Percentiles rank a stretch among this genome's conserved stretches.
phyloP scores from a whole-genome alignment of 306 rosid species.

The Pyrus pyrifolia region DNA sequence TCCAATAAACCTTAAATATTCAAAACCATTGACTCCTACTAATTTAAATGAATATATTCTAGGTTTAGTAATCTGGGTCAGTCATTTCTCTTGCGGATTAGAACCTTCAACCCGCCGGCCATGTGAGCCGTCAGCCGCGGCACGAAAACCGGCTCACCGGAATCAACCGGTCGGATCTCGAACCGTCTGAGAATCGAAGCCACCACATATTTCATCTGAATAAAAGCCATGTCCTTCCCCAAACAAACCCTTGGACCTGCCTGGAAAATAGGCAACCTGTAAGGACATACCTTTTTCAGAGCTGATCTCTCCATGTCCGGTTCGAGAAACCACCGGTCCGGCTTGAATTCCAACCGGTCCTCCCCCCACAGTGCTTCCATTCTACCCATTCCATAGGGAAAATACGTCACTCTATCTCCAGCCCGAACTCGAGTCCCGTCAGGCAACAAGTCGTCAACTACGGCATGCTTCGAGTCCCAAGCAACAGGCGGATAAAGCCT shows the following conservation, averaged over 20 bases:
- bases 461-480: slow-evolving; percentile 92
- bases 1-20: slow-evolving; percentile 5
- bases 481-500: slow-evolving; percentile 84
- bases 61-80: slow-evolving; percentile 7
- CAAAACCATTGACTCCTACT: slow-evolving; percentile 6
- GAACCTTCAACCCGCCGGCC: slow-evolving; percentile 75
- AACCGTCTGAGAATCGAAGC: slow-evolving; percentile 55
- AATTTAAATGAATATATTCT: background rate
- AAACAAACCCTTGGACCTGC: slow-evolving; percentile 91
- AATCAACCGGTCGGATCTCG: slow-evolving; percentile 30
- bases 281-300: slow-evolving; percentile 48
- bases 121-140: slow-evolving; percentile 86
- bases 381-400: slow-evolving; percentile 94
- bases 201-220: slow-evolving; percentile 71
- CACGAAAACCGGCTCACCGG: slow-evolving; percentile 54
- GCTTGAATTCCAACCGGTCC: slow-evolving; percentile 62
- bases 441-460: slow-evolving; percentile 49
- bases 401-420: slow-evolving; percentile 85
- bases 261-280: slow-evolving; percentile 67
- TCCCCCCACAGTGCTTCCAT: slow-evolving; percentile 79
- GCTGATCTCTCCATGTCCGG: slow-evolving; percentile 23
- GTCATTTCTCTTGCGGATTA: slow-evolving; percentile 37
- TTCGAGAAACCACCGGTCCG: slow-evolving; percentile 66
- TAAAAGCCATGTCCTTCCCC: slow-evolving; percentile 85
- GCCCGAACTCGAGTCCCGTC: slow-evolving; percentile 51